Evolutionary conservation across 495 filamentous ascomycete genomes (phyloP).

Genomic region (Penicillium daleae): DNA sequence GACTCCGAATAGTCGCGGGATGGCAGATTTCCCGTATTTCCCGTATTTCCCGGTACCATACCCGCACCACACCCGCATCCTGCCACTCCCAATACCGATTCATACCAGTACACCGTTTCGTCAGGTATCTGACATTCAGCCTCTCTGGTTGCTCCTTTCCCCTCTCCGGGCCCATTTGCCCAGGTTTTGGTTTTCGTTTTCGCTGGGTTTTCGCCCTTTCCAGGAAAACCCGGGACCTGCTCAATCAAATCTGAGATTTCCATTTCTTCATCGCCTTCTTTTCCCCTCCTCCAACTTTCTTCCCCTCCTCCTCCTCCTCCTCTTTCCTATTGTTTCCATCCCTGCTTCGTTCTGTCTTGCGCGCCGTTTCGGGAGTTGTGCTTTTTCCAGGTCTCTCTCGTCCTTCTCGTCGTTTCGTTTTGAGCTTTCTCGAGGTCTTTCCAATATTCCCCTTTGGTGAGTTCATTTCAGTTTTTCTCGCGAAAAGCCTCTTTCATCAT

Average conservation of each 20-base stretch:
- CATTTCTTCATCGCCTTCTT: constrained; percentile 50
- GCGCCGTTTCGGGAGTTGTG: constrained; percentile 35
- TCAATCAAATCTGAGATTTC: constrained; percentile 40
- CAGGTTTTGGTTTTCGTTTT: neutral
- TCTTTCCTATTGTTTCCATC: constrained; percentile 41
- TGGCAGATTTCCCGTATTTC: neutral
- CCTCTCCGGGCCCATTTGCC: neutral
- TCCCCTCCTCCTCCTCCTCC: constrained; percentile 32
- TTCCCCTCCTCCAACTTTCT: constrained; percentile 36
- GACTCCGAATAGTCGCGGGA: no score
- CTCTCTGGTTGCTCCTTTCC: neutral
- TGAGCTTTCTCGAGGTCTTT: constrained; percentile 30
- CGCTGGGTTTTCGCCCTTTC: constrained; percentile 9
- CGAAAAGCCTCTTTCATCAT: constrained; percentile 28
- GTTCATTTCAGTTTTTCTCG: constrained; percentile 13
- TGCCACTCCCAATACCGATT: neutral
- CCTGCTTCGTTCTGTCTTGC: constrained; percentile 17
- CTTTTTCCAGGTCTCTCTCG: constrained; percentile 31
- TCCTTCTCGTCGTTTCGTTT: constrained; percentile 33
- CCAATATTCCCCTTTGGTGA: constrained; percentile 30
- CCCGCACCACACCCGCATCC: neutral
- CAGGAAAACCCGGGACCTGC: constrained; percentile 7
- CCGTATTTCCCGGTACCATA: neutral
- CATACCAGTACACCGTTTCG: constrained; percentile 21
- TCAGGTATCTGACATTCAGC: neutral